Evolutionary conservation across 495 filamentous ascomycete species (phyloP), one percentile per base, ranked within the genome.

Genomic region (Penicillium lagena): DNA sequence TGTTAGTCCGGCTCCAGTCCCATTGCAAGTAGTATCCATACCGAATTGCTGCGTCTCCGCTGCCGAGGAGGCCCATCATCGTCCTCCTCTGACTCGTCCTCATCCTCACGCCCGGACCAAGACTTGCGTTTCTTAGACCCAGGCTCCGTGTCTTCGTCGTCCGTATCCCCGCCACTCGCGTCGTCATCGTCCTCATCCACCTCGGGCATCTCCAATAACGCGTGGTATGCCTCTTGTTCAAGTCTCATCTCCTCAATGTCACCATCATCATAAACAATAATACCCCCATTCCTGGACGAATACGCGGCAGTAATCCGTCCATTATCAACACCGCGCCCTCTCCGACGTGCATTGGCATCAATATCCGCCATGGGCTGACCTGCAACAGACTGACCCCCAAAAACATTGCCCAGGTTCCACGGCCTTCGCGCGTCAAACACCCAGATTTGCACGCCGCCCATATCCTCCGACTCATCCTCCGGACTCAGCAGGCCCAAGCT

Each of bases 351-450:
- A 52, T 80, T 77, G 2, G 66, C 67, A 35, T 76, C 68, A 29
- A 67, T 62, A 30, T 71, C 72, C 15, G 68, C 68, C 33, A 75
- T 72, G 17, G 64, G 68, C 11, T 64, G 55, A 9, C 50, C 50
- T 47, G 76, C 67, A 7, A 70, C 50, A 17, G 80, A 70, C 44
- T 77, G 76, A 8, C 85, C 87, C 7, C 84, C 87, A 67, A 96
- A 97, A 7, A 97, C 81, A 67, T 97, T 98, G 41, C 78, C 80
- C 59, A 98, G 58, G 65, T 98, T 96, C 91, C 91, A 98, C 38
- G 91, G 91, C 55, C 93, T 72, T 60, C 89, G 75, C 35, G 90
- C 81, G 70, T 98, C 93, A 47, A 96, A 76, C 12, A 96, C 75
- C 93, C 93, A 98, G 14, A 95, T 86, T 64, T 97, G 90, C 2